Base-by-base conservation (phyloP, 768 basidiomycete species). In the Agaricus subrufescens region DNA sequence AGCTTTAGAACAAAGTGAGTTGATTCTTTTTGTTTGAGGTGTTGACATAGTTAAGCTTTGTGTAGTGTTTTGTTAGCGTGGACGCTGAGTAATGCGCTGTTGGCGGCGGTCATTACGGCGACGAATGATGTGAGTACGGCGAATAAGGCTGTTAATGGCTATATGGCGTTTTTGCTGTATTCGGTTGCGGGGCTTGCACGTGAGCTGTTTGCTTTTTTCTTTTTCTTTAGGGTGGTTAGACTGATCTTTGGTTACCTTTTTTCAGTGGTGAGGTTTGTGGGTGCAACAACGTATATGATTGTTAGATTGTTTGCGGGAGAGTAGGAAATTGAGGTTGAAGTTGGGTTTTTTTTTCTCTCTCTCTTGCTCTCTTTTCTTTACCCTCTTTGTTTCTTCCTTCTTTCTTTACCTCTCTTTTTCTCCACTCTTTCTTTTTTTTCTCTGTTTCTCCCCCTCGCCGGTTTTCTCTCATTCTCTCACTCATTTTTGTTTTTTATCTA, bases 251-350 rank as follows among this genome's bases (percentile, higher is more conserved):
- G 34, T 27, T 42, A 11, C 50, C 30, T 52, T 46, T 14, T 38
- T 45, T 10, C 60, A 95, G 92, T 93, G 49, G 75, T 95, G 49
- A 85, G 94, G 7, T 96, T 96, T 67, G 62, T 90, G 4, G 94
- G 94, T 1, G 87, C 87, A 10, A 82, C 89, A 50, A 71, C 76
- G 37, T 96, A 98, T 64, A 84, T 98, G 81, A 65, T 94, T 50
- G 76, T 97, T 23, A 83, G 94, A 14, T 65, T 97, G 54, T 94
- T 97, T 68, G 89, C 90, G 27, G 91, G 94, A 60, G 94, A 95
- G 74, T 96, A 83, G 57, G 57, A 14, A 39, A 4, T 29, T 3
- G 27, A 15, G 31, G 25, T 34, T 3, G 25, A 3, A 19, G 34
- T 19, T 14, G 3, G 9, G 25, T 37, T 46, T 10, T 47, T 26